phyloP scores from a whole-genome alignment of 805 yeast species.

The Candida adriatica region DNA sequence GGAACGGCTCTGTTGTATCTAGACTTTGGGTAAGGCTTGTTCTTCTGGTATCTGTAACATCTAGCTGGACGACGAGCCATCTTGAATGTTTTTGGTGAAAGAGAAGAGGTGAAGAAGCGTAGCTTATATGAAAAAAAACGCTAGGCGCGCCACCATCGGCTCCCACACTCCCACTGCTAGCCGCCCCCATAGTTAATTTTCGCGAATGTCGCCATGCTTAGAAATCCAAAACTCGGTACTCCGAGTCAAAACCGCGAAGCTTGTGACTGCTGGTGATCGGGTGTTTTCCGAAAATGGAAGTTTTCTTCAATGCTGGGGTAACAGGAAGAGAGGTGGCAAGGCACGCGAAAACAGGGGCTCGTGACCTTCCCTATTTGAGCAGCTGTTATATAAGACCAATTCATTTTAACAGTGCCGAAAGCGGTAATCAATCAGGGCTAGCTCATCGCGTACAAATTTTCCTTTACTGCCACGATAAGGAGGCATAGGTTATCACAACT shows the following conservation, averaged over 20 bases:
- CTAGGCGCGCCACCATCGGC: conserved; percentile 1
- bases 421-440: conserved; percentile 6
- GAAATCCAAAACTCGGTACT: too few relatives aligned
- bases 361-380: too few relatives aligned
- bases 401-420: conserved; percentile 1
- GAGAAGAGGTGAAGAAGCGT: conserved; percentile 1
- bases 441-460: too few relatives aligned
- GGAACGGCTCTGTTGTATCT: conserved; percentile 99
- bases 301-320: neutral
- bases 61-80: conserved; percentile 99
- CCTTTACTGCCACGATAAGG: too few relatives aligned
- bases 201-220: conserved; percentile 8
- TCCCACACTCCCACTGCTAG: too few relatives aligned
- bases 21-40: conserved; percentile 99
- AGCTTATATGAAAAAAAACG: conserved; percentile 9
- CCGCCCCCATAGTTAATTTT: too few relatives aligned
- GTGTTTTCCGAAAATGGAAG: too few relatives aligned
- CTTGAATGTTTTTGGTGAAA: conserved; percentile 35
- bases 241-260: neutral
- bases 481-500: too few relatives aligned
- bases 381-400: too few relatives aligned
- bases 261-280: conserved; percentile 12
- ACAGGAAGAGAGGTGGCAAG: too few relatives aligned
- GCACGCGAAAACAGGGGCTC: too few relatives aligned
- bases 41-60: conserved; percentile 99